Evolutionary conservation across 202 grass and related monocot genomes (phyloP).

Genomic region (Musa balbisiana): DNA sequence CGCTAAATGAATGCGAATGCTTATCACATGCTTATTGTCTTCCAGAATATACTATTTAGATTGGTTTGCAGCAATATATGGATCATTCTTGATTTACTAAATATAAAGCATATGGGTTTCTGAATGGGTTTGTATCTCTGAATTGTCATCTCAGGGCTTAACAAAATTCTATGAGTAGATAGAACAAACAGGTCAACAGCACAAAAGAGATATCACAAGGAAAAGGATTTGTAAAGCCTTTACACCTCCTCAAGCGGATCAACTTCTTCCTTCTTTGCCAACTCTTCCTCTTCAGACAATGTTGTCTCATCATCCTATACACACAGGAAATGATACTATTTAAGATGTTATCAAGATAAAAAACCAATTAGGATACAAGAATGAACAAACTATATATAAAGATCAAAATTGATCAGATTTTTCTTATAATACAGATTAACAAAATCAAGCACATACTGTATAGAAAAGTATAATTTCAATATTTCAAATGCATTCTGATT

Average conservation of each 20-base stretch:
- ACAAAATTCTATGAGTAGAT: not conserved
- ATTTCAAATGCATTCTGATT: not conserved
- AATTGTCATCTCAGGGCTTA: not conserved
- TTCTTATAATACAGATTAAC: not conserved
- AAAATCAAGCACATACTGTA: too few relatives aligned
- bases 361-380: not conserved
- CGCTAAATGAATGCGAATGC: too few relatives aligned
- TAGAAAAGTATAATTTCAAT: not conserved
- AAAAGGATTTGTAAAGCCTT: not conserved
- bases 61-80: too few relatives aligned
- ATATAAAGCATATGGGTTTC: too few relatives aligned
- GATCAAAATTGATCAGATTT: not conserved
- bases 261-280: conserved; percentile 64
- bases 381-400: not conserved
- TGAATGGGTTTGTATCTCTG: too few relatives aligned
- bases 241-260: conserved; percentile 65
- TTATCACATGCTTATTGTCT: too few relatives aligned
- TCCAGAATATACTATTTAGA: too few relatives aligned
- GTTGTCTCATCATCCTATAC: conserved; percentile 91
- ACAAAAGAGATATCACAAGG: not conserved
- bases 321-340: conserved; percentile 15
- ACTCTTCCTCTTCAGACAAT: conserved; percentile 90
- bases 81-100: too few relatives aligned
- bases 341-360: not conserved
- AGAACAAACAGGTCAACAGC: not conserved